These are phyloP conservation scores for Gnomoniopsis smithogilvyi DNA, from an alignment of 2,329 filamentous ascomycete species.

Conservation along the genomic window DNA sequence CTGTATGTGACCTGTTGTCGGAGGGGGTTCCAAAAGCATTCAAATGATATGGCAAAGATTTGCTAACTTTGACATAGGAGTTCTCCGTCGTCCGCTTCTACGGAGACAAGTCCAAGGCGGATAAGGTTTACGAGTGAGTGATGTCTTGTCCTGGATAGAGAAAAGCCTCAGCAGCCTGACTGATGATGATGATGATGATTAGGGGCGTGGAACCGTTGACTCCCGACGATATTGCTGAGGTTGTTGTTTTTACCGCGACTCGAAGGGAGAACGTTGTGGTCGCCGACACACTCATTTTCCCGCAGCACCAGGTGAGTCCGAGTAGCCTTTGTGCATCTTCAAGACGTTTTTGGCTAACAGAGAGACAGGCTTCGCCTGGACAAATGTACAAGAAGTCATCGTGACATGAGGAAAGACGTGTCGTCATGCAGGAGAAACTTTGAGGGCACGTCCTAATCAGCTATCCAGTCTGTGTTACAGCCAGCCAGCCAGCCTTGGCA, in stretches of 20 bases:
- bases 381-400: conserved; percentile 15
- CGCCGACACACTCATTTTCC: conserved; percentile 83
- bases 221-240: conserved; percentile 85
- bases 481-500: neutral
- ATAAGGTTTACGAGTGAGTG: conserved; percentile 78
- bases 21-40: neutral
- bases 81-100: conserved; percentile 87
- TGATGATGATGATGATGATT: conserved; percentile 19
- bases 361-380: conserved; percentile 11
- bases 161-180: neutral
- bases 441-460: neutral
- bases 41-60: neutral
- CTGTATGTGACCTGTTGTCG: conserved; percentile 42
- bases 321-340: neutral
- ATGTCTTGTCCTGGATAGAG: neutral
- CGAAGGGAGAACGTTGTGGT: conserved; percentile 87
- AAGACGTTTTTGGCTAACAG: neutral
- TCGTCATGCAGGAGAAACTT: neutral
- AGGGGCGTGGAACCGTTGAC: conserved; percentile 80
- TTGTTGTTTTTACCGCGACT: conserved; percentile 81
- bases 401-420: neutral
- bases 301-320: conserved; percentile 76
- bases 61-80: conserved; percentile 47
- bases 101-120: conserved; percentile 84
- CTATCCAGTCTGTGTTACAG: neutral